Base-by-base conservation (phyloP, 2,329 filamentous ascomycete species). In the Paradendryphiella salina region DNA sequence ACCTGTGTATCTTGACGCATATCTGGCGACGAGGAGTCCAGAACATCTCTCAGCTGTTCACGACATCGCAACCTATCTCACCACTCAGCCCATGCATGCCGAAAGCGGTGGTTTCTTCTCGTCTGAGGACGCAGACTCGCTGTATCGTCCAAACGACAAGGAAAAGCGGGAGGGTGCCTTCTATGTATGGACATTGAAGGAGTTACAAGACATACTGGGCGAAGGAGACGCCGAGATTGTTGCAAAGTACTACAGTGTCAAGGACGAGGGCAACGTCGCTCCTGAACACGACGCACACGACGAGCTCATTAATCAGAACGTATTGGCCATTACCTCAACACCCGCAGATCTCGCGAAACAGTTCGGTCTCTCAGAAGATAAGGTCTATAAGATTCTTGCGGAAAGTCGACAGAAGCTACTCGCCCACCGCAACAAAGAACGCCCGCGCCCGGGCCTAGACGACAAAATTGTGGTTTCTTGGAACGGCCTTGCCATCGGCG, bases 281-380 rank as follows among this genome's bases (percentile, higher is more conserved):
- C 85, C 86, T 3, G 83, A 87, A 47, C 85, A 93, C 61, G 94
- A 99, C 67, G 87, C 89, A 0, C 89, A 96, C 64, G 93, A 97
- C 67, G 93, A 97, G 66, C 93, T 97, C 53, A 87, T 96, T 66
- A 91, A 93, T 64, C 90, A 96, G 69, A 99, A 97, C 66, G 91
- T 96, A 4, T 75, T 96, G 1, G 84, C 85, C 31, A 81, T 96
- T 20, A 82, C 82, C 29, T 85, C 82, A 53, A 88, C 86, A 0
- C 80, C 85, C 0, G 79, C 81, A 15, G 84, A 87, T 38, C 78
- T 99, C 6, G 86, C 87, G 11, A 83, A 83, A 48, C 86, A 94
- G 60, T 88, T 96, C 62, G 86, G 85, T 1, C 78, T 93, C 11
- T 80, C 86, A 0, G 83, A 86, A 48, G 80, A 85, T 0, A 86